Conservation (phyloP, 2,329 filamentous ascomycete genomes). For the Epichloe coenophiala region DNA sequence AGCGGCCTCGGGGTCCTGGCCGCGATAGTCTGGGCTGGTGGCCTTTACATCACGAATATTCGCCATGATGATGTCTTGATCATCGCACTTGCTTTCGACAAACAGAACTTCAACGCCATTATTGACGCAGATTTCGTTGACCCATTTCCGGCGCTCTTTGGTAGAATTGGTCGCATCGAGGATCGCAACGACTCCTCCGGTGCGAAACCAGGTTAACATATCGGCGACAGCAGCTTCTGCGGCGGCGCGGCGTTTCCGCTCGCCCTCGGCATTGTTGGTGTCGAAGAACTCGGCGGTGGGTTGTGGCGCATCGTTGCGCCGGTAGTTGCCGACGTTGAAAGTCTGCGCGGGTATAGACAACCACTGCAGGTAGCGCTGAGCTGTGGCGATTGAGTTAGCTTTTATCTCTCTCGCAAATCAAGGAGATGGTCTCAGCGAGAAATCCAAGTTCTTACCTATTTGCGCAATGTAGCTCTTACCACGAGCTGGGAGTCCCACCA, state of each 20-base stretch:
- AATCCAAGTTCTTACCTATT: constrained; percentile 53
- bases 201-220: constrained; percentile 86
- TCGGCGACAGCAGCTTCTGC: constrained; percentile 85
- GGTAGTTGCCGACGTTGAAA: constrained; percentile 96
- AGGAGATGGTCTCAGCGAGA: not conserved
- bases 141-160: constrained; percentile 79
- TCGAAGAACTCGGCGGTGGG: constrained; percentile 94
- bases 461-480: constrained; percentile 97
- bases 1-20: constrained; percentile 84
- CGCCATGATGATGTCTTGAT: constrained; percentile 92
- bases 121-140: constrained; percentile 61
- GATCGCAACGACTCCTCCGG: constrained; percentile 76
- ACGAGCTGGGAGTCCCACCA: constrained; percentile 91
- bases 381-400: constrained; percentile 29
- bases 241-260: constrained; percentile 74
- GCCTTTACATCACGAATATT: constrained; percentile 98
- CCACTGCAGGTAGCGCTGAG: constrained; percentile 91
- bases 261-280: constrained; percentile 75
- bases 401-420: no score
- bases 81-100: constrained; percentile 93
- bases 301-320: constrained; percentile 77
- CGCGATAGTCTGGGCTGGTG: constrained; percentile 85
- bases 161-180: constrained; percentile 96
- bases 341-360: constrained; percentile 85
- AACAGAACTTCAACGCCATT: constrained; percentile 84